These are phyloP conservation scores for Mycena indigotica DNA, from an alignment of 768 basidiomycete genomes.

Conservation along the genomic window DNA sequence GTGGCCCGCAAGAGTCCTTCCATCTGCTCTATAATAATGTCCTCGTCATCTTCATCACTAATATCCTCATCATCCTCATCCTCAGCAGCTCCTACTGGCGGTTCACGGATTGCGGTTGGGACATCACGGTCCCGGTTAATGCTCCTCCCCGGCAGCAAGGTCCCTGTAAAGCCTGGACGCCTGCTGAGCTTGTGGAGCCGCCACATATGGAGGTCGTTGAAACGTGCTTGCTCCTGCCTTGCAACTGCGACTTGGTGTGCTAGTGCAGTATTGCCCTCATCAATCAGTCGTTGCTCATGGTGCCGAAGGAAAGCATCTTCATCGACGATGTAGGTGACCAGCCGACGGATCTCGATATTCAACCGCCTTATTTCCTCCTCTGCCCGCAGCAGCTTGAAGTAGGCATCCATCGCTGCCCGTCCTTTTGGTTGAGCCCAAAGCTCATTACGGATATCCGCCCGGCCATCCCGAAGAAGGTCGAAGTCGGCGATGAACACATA, in stretches of 20 bases:
- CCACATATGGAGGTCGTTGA: conserved; percentile 5
- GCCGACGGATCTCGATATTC: conserved; percentile 26
- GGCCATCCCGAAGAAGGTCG: conserved; percentile 18
- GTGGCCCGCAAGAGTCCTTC: neutral
- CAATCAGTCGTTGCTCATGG: conserved; percentile 3
- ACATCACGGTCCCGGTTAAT: neutral
- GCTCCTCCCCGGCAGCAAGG: neutral
- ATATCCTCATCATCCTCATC: neutral
- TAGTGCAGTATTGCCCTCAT: neutral
- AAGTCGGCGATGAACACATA: conserved; percentile 27
- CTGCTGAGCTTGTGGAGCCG: conserved; percentile 5
- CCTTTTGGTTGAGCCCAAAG: conserved; percentile 18
- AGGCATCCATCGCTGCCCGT: conserved; percentile 16
- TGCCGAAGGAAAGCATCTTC: conserved; percentile 10
- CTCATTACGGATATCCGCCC: conserved; percentile 14
- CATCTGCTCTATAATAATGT: neutral
- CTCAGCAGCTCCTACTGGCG: neutral
- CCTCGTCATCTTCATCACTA: neutral
- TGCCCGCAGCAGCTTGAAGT: conserved; percentile 24
- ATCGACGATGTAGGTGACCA: conserved; percentile 24
- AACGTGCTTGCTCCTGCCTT: neutral
- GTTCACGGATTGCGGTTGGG: neutral
- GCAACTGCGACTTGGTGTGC: conserved; percentile 6
- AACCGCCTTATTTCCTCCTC: conserved; percentile 27
- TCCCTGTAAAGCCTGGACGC: conserved; percentile 5